Base-by-base conservation (phyloP, 2,329 filamentous ascomycete species). In the Colletotrichum destructivum region DNA sequence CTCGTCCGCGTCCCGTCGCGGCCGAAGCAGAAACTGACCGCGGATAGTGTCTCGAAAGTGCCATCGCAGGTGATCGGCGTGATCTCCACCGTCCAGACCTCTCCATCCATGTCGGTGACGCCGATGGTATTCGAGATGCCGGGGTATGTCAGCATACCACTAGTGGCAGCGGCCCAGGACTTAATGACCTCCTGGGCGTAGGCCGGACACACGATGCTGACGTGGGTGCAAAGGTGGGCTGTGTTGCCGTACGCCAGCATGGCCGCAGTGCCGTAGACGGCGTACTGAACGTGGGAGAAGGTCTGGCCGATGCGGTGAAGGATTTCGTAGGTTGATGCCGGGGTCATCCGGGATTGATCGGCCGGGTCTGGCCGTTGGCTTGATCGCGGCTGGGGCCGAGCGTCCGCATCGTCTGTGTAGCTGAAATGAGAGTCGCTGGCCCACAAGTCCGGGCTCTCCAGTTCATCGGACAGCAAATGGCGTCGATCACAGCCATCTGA, bases 231-330 rank as follows among this genome's bases (percentile, higher is more conserved):
- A 7, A 55, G 66, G 8, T 79, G 76, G 9, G 69, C 72, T 4
- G 75, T 62, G 71, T 80, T 83, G 57, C 85, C 86, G 79, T 86
- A 84, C 57, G 84, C 81, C 3, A 79, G 75, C 71, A 89, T 79
- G 15, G 85, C 86, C 0, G 81, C 81, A 26, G 81, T 79, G 26
- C 87, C 87, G 74, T 79, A 82, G 52, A 89, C 81, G 13, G 83
- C 83, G 75, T 87, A 88, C 23, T 80, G 82, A 1, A 86, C 80
- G 75, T 86, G 83, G 21, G 76, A 74, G 23, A 89, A 81, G 5
- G 80, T 77, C 0, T 62, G 59, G 68, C 84, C 80, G 52, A 89
- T 75, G n/a, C 54, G 62, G 35, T 70, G 44, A 73, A 87, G 81
- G 38, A 87, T 75, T 57, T 83, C 79, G 15, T 66, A 70, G 11